Evolutionary conservation across 176 grass and related monocot genomes (phyloP), one percentile per base, ranked within the genome.

Genomic region (Calamus simplicifolius): DNA sequence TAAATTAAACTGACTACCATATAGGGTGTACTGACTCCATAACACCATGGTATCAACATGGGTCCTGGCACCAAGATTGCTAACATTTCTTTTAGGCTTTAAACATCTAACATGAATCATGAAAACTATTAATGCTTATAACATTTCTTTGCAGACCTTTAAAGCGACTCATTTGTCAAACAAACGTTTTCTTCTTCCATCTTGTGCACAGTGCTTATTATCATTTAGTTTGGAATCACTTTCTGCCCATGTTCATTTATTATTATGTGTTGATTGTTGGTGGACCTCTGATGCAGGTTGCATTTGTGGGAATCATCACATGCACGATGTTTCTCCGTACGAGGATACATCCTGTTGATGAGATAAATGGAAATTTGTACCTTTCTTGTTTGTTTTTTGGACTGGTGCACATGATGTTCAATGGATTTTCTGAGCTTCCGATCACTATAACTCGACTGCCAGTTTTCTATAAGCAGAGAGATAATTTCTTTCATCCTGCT

Each of bases 391-490:
- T 89, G 30, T 89, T 89, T 64, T 89, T 75, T 61, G 81, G 86
- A 19, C 64, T 89, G 65, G 31, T 89, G 25, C 86, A 89, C 61
- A 85, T 89, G 73, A 72, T 89, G 81, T 89, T 89, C 60, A 89
- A 89, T 75, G 86, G 86, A 61, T 89, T 85, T 72, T 71, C 81
- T 28, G 86, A 89, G 70, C 62, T 89, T 25, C 55, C 86, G 12
- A 85, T 89, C 54, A 89, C 81, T 50, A 85, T 89, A 78, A 61
- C 70, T 56, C 70, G 77, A 19, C 77, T 89, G 63, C 86, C 86
- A 7, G 81, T 85, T 50, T 85, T 89, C 60, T 89, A 85, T 68
- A 89, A 89, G 70, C 86, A 89, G 53, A 89, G 86, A 75, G 86
- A 85, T 18, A 89, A 77, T 75, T 71, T 75, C 27, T 89, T 85